A percentile compares a stretch with the other conserved stretches of the same genome.
Evolutionary conservation across 2,329 filamentous ascomycete genomes (phyloP).

Genomic region (Fusarium sulawesiense): DNA sequence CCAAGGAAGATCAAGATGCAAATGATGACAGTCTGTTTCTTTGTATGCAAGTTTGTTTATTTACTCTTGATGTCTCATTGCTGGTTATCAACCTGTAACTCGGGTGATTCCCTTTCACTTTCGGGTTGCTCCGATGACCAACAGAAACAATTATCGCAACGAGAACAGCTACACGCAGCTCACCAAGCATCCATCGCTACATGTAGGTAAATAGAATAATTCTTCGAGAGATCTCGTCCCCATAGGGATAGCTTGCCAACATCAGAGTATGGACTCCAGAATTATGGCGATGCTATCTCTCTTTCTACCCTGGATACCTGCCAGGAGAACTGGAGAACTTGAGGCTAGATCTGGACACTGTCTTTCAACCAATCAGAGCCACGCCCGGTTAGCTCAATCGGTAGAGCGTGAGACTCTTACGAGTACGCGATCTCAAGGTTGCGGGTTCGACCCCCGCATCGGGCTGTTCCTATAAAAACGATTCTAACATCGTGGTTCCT

Average conservation of each 20-base stretch:
- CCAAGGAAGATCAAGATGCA: background rate
- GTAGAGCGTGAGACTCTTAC: conserved; percentile 77
- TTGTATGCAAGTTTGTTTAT: rapidly evolving
- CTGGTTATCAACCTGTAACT: no score
- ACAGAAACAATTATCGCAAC: rapidly evolving
- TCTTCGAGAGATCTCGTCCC: no score
- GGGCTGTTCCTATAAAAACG: conserved; percentile 47
- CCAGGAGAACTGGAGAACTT: background rate
- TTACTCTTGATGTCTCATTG: background rate
- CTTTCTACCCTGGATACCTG: background rate
- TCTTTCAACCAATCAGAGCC: conserved; percentile 37
- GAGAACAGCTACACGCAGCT: rapidly evolving
- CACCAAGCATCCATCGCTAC: no score
- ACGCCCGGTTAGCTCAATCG: conserved; percentile 53
- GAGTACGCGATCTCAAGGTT: conserved; percentile 62
- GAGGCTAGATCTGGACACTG: rapidly evolving
- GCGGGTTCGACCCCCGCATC: conserved; percentile 64
- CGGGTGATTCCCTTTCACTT: no score
- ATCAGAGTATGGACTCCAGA: no score
- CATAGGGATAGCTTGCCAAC: no score
- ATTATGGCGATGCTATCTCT: no score
- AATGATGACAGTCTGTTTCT: background rate
- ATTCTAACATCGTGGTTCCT: conserved; percentile 22
- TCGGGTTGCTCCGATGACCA: no score
- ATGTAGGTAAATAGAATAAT: no score